Evolutionary conservation across 345 rosid species (phyloP).

Genomic region (Erucastrum elatum): DNA sequence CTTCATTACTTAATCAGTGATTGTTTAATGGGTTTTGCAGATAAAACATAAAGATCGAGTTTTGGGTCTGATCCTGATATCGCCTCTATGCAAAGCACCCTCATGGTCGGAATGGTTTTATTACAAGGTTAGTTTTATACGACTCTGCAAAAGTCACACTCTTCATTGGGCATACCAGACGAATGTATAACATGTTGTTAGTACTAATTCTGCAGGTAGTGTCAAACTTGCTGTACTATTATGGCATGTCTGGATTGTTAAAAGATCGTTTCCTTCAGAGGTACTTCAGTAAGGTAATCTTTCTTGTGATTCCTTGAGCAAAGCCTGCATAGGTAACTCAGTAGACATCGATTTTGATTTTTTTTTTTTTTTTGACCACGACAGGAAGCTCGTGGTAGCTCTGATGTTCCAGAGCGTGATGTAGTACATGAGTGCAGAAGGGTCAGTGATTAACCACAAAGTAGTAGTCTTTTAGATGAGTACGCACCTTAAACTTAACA

Average conservation of each 20-base stretch:
- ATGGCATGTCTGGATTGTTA: conserved; percentile 88
- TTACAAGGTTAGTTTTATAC: conserved; percentile 28
- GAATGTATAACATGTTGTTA: not conserved
- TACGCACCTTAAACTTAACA: not conserved
- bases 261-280: conserved; percentile 82
- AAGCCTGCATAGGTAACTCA: not conserved
- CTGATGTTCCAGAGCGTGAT: conserved; percentile 81
- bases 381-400: conserved; percentile 90
- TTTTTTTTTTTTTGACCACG: conserved; percentile 4
- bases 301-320: conserved; percentile 2
- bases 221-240: conserved; percentile 76
- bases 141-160: not conserved
- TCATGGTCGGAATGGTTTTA: conserved; percentile 94
- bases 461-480: not conserved
- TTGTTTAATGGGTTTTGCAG: conserved; percentile 51
- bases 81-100: conserved; percentile 88
- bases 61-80: conserved; percentile 86
- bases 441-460: conserved; percentile 41
- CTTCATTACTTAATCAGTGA: not conserved
- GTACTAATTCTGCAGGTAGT: conserved; percentile 49
- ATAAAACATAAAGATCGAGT: conserved; percentile 88
- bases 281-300: conserved; percentile 85
- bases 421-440: conserved; percentile 83
- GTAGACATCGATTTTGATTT: not conserved
- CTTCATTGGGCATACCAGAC: not conserved